phyloP scores from a whole-genome alignment of 2,329 filamentous ascomycete genomes.

The Botryotinia calthae region DNA sequence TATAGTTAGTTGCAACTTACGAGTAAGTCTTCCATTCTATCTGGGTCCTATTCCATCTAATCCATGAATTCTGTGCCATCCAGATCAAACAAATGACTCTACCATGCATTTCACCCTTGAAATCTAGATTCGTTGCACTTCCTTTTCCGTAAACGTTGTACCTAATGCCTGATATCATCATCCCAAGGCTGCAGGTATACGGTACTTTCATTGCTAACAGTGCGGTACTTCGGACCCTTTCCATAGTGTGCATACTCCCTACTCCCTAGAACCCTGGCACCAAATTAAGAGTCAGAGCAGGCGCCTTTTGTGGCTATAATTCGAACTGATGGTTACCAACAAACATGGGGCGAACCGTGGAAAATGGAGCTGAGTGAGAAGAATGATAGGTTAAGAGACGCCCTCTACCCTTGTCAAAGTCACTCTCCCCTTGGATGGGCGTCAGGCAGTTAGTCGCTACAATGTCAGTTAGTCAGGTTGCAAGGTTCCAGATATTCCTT shows the following conservation, averaged over 20 bases:
- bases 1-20: background rate
- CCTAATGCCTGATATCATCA: background rate
- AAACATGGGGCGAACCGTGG: slow-evolving; percentile 13
- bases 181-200: slow-evolving; percentile 1
- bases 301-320: slow-evolving; percentile 16
- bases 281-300: slow-evolving; percentile 4
- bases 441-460: background rate
- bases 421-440: background rate
- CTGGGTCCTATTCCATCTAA: background rate
- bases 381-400: slow-evolving; percentile 16
- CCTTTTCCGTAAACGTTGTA: slow-evolving; percentile 3
- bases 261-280: background rate
- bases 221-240: background rate
- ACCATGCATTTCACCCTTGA: background rate
- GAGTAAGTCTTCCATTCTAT: background rate
- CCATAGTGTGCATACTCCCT: background rate
- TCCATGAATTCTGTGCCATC: background rate
- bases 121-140: background rate
- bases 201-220: background rate
- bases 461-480: slow-evolving; percentile 3
- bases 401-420: background rate
- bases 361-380: background rate
- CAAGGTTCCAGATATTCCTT: slow-evolving; percentile 13
- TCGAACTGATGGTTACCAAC: background rate
- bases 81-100: background rate